Evolutionary conservation across 2,329 filamentous ascomycete genomes (phyloP).

Genomic region (Leptoxyphium fumago): DNA sequence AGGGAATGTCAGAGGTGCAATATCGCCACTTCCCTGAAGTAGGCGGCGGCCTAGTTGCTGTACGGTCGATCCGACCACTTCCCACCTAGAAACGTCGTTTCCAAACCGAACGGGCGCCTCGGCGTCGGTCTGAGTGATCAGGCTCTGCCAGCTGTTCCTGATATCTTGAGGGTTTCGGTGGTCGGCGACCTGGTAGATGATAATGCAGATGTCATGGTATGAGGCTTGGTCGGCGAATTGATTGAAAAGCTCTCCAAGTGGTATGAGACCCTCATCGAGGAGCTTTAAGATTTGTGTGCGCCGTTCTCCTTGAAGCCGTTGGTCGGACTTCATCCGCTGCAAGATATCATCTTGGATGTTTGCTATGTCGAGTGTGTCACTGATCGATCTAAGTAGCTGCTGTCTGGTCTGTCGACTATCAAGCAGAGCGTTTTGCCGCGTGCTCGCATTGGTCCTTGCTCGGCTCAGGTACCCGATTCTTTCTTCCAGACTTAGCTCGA

Average conservation of each 20-base stretch:
- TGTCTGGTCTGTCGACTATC: conserved; percentile 50
- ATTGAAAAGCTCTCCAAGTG: conserved; percentile 83
- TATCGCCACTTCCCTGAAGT: conserved; percentile 1
- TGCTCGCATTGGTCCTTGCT: conserved; percentile 84
- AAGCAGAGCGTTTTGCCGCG: conserved; percentile 59
- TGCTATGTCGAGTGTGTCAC: conserved; percentile 76
- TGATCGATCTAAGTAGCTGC: conserved; percentile 68
- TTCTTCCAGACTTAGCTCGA: conserved; percentile 63
- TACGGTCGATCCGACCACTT: conserved; percentile 49
- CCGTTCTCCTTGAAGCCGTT: conserved; percentile 49
- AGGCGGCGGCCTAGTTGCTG: conserved; percentile 42
- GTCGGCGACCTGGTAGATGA: conserved; percentile 85
- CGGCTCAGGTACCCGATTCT: conserved; percentile 80
- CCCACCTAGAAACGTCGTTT: conserved; percentile 46
- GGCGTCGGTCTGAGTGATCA: conserved; percentile 52
- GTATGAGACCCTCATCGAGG: conserved; percentile 65
- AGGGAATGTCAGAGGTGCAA: conserved; percentile 18
- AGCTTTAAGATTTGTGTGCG: conserved; percentile 48
- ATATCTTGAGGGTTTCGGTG: conserved; percentile 81
- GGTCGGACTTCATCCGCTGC: conserved; percentile 59
- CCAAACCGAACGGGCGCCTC: conserved; percentile 29
- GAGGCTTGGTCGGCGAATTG: conserved; percentile 76
- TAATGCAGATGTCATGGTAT: conserved; percentile 85
- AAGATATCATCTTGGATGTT: conserved; percentile 90
- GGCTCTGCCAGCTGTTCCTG: conserved; percentile 64